phyloP scores from a whole-genome alignment of 345 rosid genomes.

The Fremontodendron californicum region DNA sequence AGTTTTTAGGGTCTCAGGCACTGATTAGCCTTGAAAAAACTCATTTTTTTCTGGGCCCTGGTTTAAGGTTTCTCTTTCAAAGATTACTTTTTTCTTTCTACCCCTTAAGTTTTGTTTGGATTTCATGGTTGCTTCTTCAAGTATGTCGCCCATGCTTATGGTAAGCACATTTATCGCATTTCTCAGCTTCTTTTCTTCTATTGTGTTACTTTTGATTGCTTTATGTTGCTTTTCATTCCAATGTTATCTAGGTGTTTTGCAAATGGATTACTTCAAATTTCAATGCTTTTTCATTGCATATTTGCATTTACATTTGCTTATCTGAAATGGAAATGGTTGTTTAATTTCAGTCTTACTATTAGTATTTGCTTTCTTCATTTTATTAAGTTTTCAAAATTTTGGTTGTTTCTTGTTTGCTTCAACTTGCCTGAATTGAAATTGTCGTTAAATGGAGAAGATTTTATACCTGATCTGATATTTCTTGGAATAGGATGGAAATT shows the following conservation, averaged over 20 bases:
- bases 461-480: not conserved
- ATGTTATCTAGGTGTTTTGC: not conserved
- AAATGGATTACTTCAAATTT: not conserved
- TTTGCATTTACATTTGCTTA: not conserved
- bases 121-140: conserved; percentile 1
- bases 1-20: not conserved
- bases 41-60: not conserved
- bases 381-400: not conserved
- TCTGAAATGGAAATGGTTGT: not conserved
- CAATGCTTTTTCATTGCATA: not conserved
- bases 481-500: not conserved
- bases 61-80: not conserved
- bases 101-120: not conserved
- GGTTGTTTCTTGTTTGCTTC: not conserved
- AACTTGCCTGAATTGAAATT: not conserved
- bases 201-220: not conserved
- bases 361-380: not conserved
- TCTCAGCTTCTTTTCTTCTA: not conserved
- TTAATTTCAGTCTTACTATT: not conserved
- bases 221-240: not conserved
- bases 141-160: not conserved
- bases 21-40: not conserved
- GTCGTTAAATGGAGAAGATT: not conserved
- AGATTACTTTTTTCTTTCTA: not conserved
- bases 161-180: conserved; percentile 4